phyloP scores from a whole-genome alignment of 2,329 filamentous ascomycete genomes.

The Whalleya microplaca region DNA sequence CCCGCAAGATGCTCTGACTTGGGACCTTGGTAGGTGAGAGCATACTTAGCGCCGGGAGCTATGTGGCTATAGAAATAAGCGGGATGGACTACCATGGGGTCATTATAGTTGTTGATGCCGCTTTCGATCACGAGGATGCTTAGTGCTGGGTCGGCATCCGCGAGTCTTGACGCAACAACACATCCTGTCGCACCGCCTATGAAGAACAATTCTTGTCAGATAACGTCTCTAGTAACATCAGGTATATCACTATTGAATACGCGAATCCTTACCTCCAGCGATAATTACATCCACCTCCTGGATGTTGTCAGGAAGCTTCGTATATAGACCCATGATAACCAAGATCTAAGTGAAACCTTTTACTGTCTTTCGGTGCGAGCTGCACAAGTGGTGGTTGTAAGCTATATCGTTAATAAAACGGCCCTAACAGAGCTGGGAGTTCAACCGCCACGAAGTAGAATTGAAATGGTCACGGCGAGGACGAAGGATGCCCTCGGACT shows the following conservation, averaged over 20 bases:
- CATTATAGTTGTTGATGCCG: slow-evolving; percentile 17
- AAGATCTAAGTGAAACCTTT: no score
- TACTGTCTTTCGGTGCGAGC: no score
- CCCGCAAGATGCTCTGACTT: slow-evolving; percentile 1
- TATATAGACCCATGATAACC: slow-evolving; percentile 22
- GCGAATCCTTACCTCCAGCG: slow-evolving; percentile 24
- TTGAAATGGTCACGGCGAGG: no score
- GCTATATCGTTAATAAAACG: no score
- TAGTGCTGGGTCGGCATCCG: slow-evolving; percentile 19
- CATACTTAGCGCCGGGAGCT: no score
- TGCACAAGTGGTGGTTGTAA: no score
- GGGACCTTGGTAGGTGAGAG: no score
- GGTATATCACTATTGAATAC: background rate
- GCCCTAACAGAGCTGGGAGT: no score
- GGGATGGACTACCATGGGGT: slow-evolving; percentile 8
- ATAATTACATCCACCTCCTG: slow-evolving; percentile 26
- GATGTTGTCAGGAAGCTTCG: slow-evolving; percentile 12
- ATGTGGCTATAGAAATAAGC: background rate
- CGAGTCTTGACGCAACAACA: slow-evolving; percentile 20
- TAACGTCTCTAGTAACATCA: no score
- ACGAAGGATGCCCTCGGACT: no score
- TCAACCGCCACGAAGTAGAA: no score
- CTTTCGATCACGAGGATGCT: slow-evolving; percentile 20
- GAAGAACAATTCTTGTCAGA: no score
- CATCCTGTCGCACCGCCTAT: slow-evolving; percentile 23